Conservation (phyloP, 1,139 yeast genomes). For the Trichomonascaceae sp. region DNA sequence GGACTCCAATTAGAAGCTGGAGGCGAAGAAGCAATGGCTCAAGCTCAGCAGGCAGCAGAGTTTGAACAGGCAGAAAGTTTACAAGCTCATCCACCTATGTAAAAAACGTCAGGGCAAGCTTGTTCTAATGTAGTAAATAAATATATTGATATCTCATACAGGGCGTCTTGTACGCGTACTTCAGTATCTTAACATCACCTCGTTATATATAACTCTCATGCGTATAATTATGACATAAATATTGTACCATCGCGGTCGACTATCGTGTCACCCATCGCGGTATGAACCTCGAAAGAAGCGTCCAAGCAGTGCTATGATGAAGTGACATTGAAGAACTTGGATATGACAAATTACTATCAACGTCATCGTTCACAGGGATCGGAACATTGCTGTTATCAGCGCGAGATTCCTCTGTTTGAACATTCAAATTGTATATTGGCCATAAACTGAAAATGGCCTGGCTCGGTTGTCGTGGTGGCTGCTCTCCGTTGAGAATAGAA, state of each 20-base stretch:
- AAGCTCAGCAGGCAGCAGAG: constrained; percentile 26
- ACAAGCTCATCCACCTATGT: constrained; percentile 32
- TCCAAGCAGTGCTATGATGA: not conserved
- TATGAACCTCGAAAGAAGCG: not conserved
- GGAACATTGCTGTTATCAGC: not conserved
- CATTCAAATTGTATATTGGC: constrained; percentile 6
- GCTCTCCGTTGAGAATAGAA: not conserved
- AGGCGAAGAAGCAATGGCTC: constrained; percentile 63
- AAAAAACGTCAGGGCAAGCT: constrained; percentile 11
- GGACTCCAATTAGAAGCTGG: constrained; percentile 98
- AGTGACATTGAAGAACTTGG: not conserved
- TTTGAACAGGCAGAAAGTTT: constrained; percentile 18
- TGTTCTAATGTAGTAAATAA: not conserved
- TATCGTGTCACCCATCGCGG: not conserved
- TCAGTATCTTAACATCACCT: not conserved
- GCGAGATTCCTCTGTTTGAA: not conserved
- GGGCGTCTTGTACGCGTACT: not conserved
- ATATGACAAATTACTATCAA: not conserved
- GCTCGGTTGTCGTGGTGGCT: constrained; percentile 3
- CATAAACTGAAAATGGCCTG: constrained; percentile 6
- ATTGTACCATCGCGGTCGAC: not conserved
- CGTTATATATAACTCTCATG: too few relatives aligned
- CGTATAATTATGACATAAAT: too few relatives aligned
- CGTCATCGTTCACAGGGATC: not conserved
- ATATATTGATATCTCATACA: not conserved